A percentile compares a stretch with the other conserved stretches of the same genome.
phyloP scores from a whole-genome alignment of 495 filamentous ascomycete genomes.

The Annulohypoxylon moriforme region DNA sequence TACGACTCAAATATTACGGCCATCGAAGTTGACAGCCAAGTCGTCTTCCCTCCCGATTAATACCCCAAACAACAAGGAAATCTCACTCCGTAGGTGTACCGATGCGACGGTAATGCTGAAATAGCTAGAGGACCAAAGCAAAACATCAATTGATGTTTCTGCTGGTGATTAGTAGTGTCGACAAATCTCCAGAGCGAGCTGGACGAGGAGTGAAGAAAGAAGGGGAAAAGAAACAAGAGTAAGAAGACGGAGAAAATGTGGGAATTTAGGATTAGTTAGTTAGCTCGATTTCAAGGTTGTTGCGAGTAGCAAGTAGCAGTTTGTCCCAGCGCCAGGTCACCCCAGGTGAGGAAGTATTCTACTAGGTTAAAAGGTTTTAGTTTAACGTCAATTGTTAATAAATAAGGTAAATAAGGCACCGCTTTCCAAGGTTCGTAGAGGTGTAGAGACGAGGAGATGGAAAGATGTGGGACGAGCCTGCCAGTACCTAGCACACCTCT shows the following conservation, averaged over 20 bases:
- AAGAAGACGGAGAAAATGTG: conserved; percentile 38
- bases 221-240: conserved; percentile 15
- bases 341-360: conserved; percentile 39
- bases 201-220: conserved; percentile 9
- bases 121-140: conserved; percentile 1
- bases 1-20: conserved; percentile 20
- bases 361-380: conserved; percentile 20
- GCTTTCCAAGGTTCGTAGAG: background rate
- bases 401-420: conserved; percentile 31
- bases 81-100: background rate
- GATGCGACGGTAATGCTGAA: conserved; percentile 8
- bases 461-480: conserved; percentile 6
- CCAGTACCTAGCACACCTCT: conserved; percentile 3
- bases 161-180: conserved; percentile 1
- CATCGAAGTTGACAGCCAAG: conserved; percentile 19
- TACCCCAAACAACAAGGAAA: conserved; percentile 2
- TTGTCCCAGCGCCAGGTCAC: conserved; percentile 46
- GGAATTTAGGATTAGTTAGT: conserved; percentile 29
- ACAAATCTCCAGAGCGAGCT: conserved; percentile 1
- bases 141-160: conserved; percentile 24
- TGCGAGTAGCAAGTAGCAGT: conserved; percentile 2
- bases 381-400: conserved; percentile 37
- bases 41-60: conserved; percentile 4
- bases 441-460: background rate
- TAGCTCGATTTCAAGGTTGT: conserved; percentile 5